Percentiles rank a stretch among this genome's conserved stretches.
phyloP scores from a whole-genome alignment of 169 alveolate species.

The Theileria parva region DNA sequence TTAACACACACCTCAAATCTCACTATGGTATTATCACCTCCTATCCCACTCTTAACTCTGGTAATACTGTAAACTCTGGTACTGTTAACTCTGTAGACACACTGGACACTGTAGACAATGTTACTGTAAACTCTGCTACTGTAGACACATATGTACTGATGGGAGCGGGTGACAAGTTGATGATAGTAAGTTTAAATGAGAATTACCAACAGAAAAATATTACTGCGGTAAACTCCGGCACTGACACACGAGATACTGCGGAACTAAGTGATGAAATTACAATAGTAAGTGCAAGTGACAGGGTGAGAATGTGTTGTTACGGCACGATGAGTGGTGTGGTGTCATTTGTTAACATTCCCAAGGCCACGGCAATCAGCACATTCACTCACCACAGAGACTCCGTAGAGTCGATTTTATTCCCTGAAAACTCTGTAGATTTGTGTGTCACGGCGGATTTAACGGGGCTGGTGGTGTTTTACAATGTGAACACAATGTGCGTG shows the following conservation, averaged over 20 bases:
- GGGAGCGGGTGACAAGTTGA: neutral
- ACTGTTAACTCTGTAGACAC: neutral
- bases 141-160: neutral
- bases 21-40: neutral
- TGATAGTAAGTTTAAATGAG: neutral
- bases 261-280: neutral
- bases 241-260: neutral
- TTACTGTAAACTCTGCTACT: neutral
- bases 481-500: neutral
- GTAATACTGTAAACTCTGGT: neutral
- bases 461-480: neutral
- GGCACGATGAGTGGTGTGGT: conserved; percentile 33
- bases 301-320: conserved; percentile 17
- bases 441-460: neutral
- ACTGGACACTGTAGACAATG: neutral
- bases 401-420: conserved; percentile 32
- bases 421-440: neutral
- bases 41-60: neutral
- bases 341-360: conserved; percentile 21
- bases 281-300: conserved; percentile 15
- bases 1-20: neutral
- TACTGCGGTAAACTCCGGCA: neutral
- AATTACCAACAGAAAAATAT: neutral
- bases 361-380: conserved; percentile 9
- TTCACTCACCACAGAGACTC: conserved; percentile 24